Evolutionary conservation across 495 filamentous ascomycete species (phyloP), one percentile per base, ranked within the genome.

Genomic region (Geoglossum glabrum): DNA sequence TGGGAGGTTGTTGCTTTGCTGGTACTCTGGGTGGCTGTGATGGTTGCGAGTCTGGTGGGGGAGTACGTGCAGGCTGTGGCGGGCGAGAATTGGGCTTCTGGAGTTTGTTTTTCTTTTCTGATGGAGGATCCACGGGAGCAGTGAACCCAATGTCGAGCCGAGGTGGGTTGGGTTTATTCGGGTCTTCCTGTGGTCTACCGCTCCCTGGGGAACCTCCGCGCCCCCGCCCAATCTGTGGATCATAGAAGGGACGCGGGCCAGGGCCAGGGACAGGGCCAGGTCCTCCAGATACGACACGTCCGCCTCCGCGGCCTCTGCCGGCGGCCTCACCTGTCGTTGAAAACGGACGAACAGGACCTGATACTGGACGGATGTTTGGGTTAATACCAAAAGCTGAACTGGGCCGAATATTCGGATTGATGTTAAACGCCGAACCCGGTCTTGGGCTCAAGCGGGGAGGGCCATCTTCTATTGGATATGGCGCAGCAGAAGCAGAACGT

Each of bases 321-420:
- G 23, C 2, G 11, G 7, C 17, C 3, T 49, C 45, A 21, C 23
- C 56, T 45, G 40, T 66, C 8, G 66, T 56, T 21, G 72, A 33
- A 28, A 52, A 43, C 17, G 59, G 59, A 33, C 43, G 34, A 23
- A 67, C 43, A 4, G n/a, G 21, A 15, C 31, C 65, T 49, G 68
- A 72, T 59, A 72, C 72, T n/a, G 74, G 66, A 49, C 76, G 74
- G 52, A 75, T 67, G 59, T 71, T 73, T 19, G 69, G 74, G 51
- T 73, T 79, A 63, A 85, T 81, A 17, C 82, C 80, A 66, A 84
- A 84, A 13, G 83, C 80, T 59, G 82, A 85, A 54, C 72, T 74
- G 11, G 83, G 80, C 1, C 84, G 76, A 60, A 65, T 63, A 43
- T 72, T 71, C n/a, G 70, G 64, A 63, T 69, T 67, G 34, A 65